Conservation (phyloP, 345 rosid genomes). For the Citrus hindsii region DNA sequence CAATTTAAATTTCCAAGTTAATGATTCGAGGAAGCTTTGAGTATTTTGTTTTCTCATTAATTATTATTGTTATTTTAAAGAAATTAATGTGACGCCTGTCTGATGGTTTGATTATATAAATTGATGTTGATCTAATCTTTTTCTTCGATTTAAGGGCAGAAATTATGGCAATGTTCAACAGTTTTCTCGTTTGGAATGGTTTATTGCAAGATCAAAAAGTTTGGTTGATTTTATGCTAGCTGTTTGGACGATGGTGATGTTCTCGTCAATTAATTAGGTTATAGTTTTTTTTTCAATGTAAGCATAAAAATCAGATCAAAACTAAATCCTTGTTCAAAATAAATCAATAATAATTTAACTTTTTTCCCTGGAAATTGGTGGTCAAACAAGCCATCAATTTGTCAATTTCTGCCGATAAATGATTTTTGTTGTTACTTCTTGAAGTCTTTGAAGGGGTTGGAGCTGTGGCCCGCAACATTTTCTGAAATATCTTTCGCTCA, state of each 20-base stretch:
- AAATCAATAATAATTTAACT: too few relatives aligned
- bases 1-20: not conserved
- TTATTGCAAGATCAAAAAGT: constrained; percentile 3
- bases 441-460: not conserved
- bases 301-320: too few relatives aligned
- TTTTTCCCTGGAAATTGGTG: too few relatives aligned
- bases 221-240: not conserved
- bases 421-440: not conserved
- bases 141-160: not conserved
- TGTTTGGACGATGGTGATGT: not conserved
- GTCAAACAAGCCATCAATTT: not conserved
- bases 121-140: constrained; percentile 1
- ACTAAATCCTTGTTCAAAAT: too few relatives aligned
- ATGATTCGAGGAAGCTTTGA: not conserved
- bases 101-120: not conserved
- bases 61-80: not conserved
- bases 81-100: constrained; percentile 2
- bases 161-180: not conserved
- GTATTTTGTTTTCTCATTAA: not conserved
- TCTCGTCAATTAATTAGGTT: not conserved
- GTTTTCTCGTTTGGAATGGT: constrained; percentile 1
- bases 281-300: too few relatives aligned
- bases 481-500: too few relatives aligned
- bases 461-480: not conserved
- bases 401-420: not conserved